Base-by-base conservation (phyloP, 495 filamentous ascomycete genomes). In the Mytilinidion resinicola region DNA sequence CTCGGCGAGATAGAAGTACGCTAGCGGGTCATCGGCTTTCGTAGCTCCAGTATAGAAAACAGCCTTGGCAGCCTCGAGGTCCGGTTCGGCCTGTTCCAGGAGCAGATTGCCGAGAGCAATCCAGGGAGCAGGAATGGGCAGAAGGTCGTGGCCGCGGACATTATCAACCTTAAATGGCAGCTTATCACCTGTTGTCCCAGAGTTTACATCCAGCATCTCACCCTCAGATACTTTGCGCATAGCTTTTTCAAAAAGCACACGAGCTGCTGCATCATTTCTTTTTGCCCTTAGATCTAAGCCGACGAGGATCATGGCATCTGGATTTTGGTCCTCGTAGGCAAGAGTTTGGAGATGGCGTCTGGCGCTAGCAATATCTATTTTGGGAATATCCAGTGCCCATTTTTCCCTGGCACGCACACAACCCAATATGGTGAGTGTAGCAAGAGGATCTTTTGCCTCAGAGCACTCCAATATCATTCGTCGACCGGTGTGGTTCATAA, bases 1-100 rank as follows among this genome's bases (percentile, higher is more conserved):
- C 37, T 42, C 47, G 12, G 64, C 56, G 53, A 63, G 64, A 34
- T 55, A 37, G 57, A 57, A 67, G 53, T 55, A 63, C 9, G 60
- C 42, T 8, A 63, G 20, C 10, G 64, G 64, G 37, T 67, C 64
- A 41, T 63, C 64, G 20, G 25, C 53, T 39, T 63, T 33, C 4
- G 57, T 19, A 10, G 64, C 64, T 10, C 60, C 64, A 5, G 17
- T 49, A 12, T 37, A 35, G 42, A 63, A 57, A n/a, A 25, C 55
- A 6, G 38, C 53, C 34, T 55, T 60, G 1, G 60, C 57, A 17
- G 46, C 21, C 12, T 49, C 51, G 8, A 30, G 58, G 20, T 57
- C 34, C 1, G 52, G 17, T 10, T 46, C 34, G 9, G 30, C 8
- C 3, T 21, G 8, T 9, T 42, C 9, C 1, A 52, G 46, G 41